A percentile compares a stretch with the other conserved stretches of the same genome.
Evolutionary conservation across 345 rosid species (phyloP).

Genomic region (Noccaea bulbosa): DNA sequence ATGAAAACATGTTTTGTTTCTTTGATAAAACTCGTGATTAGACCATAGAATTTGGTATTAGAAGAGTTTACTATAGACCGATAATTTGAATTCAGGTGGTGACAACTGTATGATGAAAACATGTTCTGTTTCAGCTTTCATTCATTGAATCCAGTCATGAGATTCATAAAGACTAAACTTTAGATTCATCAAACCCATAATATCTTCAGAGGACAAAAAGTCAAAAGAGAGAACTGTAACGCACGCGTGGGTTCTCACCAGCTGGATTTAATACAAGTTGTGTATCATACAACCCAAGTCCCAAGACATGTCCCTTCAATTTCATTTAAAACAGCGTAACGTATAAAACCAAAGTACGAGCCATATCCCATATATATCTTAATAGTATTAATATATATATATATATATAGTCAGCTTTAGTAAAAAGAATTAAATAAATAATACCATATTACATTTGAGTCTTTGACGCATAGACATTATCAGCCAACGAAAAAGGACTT

Average conservation of each 20-base stretch:
- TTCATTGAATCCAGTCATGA: constrained; percentile 21
- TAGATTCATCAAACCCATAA: constrained; percentile 13
- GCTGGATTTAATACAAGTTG: constrained; percentile 2
- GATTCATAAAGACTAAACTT: constrained; percentile 7
- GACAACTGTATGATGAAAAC: no score
- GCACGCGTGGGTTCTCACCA: constrained; percentile 30
- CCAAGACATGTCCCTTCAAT: constrained; percentile 7
- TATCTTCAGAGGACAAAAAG: constrained; percentile 11
- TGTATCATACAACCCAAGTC: constrained; percentile 7
- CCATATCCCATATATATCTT: no score
- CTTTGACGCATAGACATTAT: background rate
- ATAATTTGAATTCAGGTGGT: no score
- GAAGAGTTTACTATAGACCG: no score
- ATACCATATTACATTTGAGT: constrained; percentile 28
- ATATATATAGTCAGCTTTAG: background rate
- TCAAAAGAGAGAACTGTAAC: constrained; percentile 24
- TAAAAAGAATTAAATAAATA: constrained; percentile 20
- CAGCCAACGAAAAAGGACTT: constrained; percentile 8
- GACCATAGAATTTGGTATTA: no score
- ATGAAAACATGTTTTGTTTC: no score
- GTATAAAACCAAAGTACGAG: background rate
- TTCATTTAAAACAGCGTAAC: constrained; percentile 22
- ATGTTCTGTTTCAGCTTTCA: no score
- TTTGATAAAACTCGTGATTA: no score
- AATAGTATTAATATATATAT: background rate